Percentiles rank a stretch among this genome's conserved stretches.
phyloP scores from a whole-genome alignment of 106 monocot species.

The Phalaenopsis equestris region DNA sequence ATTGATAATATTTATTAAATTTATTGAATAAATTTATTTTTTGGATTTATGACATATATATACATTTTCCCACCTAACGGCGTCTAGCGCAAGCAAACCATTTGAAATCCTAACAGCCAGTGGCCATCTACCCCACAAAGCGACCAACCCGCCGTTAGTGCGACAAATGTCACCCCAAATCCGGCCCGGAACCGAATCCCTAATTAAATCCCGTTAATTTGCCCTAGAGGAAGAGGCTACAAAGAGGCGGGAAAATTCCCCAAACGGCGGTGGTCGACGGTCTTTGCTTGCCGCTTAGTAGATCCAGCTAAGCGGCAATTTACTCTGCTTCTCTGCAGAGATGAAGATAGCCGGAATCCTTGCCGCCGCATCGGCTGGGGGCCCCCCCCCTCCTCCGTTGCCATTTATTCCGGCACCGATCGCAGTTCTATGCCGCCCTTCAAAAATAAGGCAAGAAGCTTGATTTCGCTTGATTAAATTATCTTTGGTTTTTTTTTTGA shows the following conservation, averaged over 20 bases:
- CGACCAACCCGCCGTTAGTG: neutral
- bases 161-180: neutral
- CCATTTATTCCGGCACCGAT: neutral
- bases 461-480: neutral
- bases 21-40: too few relatives aligned
- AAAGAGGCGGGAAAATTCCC: neutral
- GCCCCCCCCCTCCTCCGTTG: conserved; percentile 6
- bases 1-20: too few relatives aligned
- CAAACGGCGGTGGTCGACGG: too few relatives aligned
- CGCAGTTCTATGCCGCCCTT: neutral
- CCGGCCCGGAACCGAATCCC: neutral
- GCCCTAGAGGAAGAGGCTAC: neutral
- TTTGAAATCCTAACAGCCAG: neutral
- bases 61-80: too few relatives aligned
- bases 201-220: conserved; percentile 4
- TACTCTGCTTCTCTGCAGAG: neutral
- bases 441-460: neutral
- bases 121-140: neutral
- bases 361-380: conserved; percentile 14
- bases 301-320: neutral
- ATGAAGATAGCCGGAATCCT: conserved; percentile 29
- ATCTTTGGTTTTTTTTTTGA: neutral
- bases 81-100: neutral
- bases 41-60: too few relatives aligned
- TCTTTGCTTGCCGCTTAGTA: neutral